Evolutionary conservation across 345 rosid genomes (phyloP), one percentile per base, ranked within the genome.

Genomic region (Salix arbutifolia): DNA sequence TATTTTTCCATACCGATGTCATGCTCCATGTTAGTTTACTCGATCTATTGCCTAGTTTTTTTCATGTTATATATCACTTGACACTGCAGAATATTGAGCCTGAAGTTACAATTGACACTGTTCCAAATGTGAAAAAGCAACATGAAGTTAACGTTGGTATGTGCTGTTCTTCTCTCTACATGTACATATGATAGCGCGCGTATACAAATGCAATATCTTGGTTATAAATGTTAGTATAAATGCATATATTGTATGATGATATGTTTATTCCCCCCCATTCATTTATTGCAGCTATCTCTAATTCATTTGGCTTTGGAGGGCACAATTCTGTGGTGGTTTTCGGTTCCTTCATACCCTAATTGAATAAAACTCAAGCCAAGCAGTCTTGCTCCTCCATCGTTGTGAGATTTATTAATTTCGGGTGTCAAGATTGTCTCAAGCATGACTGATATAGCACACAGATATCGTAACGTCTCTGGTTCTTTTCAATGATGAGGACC

Each of bases 301-400:
- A 90, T 70, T 90, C 91, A 65, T 86, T 90, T 62, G 91, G 89
- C 53, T 87, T 90, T 52, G 90, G 94, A 14, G 91, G 94, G 33
- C 94, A 86, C 84, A 90, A 90, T 60, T 88, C 90, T 0, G 94
- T 87, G 77, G 89, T 90, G 31, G 94, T 88, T 69, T 88, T 90
- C 69, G 89, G 91, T 71, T 88, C 91, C 21, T 90, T 84, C 81
- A 61, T 23, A 38, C 83, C 87, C 35, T 88, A 66, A 67, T 21
- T 21, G 28, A 61, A 73, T 50, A 58, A 50, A 75, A 14, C 64
- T 53, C 23, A 44, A 28, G 48, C 70, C 60, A n/a, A 61, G 16
- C 23, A 69, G 52, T 33, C 26, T 40, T 61, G 76, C 73, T 56
- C 35, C 4, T 60, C 64, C 67, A 30, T 35, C 13, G 48, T 37